These are phyloP conservation scores for Rugonectria rugulosa DNA, from an alignment of 2,329 filamentous ascomycete genomes.

Conservation along the genomic window DNA sequence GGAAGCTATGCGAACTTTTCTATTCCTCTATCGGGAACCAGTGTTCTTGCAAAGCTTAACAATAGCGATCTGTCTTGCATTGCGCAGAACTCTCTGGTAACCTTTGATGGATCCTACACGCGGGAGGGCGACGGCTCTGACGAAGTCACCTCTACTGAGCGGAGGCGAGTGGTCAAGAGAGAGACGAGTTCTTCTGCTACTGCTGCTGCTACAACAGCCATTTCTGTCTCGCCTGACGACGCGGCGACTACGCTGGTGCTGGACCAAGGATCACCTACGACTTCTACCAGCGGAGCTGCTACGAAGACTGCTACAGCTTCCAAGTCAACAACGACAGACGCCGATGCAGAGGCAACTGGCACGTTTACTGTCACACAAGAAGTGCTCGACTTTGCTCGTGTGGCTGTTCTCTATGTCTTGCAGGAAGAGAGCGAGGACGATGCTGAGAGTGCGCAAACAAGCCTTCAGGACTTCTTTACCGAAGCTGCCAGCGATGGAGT, in stretches of 20 bases:
- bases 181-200: conserved; percentile 17
- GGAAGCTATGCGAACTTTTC: conserved; percentile 73
- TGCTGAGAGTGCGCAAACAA: conserved; percentile 62
- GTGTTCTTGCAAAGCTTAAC: conserved; percentile 80
- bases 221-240: conserved; percentile 30
- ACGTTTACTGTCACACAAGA: conserved; percentile 61
- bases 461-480: conserved; percentile 64
- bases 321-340: conserved; percentile 21
- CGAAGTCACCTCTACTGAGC: conserved; percentile 35
- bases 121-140: conserved; percentile 43
- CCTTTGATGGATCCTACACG: conserved; percentile 70
- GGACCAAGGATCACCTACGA: conserved; percentile 30
- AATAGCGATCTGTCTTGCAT: conserved; percentile 78
- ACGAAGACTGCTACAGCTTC: conserved; percentile 20
- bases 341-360: conserved; percentile 12
- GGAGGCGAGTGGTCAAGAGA: conserved; percentile 21
- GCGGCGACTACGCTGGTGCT: conserved; percentile 31
- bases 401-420: conserved; percentile 68
- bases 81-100: conserved; percentile 86
- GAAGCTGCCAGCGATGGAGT: conserved; percentile 40
- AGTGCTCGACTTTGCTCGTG: conserved; percentile 68
- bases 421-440: conserved; percentile 60
- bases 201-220: conserved; percentile 20
- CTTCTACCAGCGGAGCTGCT: conserved; percentile 20
- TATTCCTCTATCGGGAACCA: conserved; percentile 74